These are phyloP conservation scores for Aspergillus alliaceus DNA, from an alignment of 2,329 filamentous ascomycete genomes.

Conservation along the genomic window DNA sequence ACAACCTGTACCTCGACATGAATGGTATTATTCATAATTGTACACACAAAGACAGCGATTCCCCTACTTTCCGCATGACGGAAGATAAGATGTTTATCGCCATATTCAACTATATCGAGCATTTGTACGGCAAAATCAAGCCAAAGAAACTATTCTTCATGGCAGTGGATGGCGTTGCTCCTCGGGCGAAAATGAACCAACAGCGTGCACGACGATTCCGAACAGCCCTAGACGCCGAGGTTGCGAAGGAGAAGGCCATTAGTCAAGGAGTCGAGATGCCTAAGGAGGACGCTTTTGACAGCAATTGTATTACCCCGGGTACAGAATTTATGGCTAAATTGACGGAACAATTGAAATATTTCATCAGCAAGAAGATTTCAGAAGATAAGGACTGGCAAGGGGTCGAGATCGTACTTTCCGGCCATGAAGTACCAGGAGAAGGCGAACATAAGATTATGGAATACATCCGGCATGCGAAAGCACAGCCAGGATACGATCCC, in stretches of 20 bases:
- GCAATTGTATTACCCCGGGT: conserved; percentile 96
- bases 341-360: conserved; percentile 92
- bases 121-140: conserved; percentile 97
- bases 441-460: conserved; percentile 99
- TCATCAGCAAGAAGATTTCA: conserved; percentile 97
- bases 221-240: conserved; percentile 87
- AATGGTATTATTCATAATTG: conserved; percentile 99
- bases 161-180: conserved; percentile 97
- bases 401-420: conserved; percentile 92
- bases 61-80: conserved; percentile 85
- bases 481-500: conserved; percentile 85
- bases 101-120: conserved; percentile 99
- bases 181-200: conserved; percentile 99
- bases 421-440: conserved; percentile 96
- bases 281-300: conserved; percentile 94
- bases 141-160: conserved; percentile 99
- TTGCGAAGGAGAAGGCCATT: conserved; percentile 88
- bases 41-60: conserved; percentile 94
- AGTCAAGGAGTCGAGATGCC: conserved; percentile 87
- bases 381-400: conserved; percentile 98
- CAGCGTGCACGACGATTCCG: conserved; percentile 93
- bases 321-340: conserved; percentile 98
- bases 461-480: conserved; percentile 96
- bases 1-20: conserved; percentile 87
- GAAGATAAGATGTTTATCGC: conserved; percentile 99